Evolutionary conservation across 2,329 filamentous ascomycete species (phyloP).

Genomic region (Colletotrichum eremochloae): DNA sequence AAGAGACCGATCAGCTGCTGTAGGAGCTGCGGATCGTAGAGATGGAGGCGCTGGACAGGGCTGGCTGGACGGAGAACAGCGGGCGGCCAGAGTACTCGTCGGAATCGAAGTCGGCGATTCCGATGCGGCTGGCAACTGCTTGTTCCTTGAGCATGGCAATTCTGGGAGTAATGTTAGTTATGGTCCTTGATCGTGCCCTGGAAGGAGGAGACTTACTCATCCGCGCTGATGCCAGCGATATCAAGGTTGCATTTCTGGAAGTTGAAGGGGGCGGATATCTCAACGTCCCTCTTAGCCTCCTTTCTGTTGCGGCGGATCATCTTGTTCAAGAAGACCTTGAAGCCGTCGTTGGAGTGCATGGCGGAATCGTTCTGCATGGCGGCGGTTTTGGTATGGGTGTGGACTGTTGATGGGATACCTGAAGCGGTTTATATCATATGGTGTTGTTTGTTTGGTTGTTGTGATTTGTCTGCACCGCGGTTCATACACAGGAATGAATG

Average conservation of each 20-base stretch:
- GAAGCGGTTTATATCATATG: conserved; percentile 14
- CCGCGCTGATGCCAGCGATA: conserved; percentile 68
- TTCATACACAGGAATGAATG: conserved; percentile 13
- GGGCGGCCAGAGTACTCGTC: conserved; percentile 23
- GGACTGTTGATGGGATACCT: not conserved
- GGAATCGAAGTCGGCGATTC: conserved; percentile 54
- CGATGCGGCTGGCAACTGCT: conserved; percentile 63
- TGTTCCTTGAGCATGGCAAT: conserved; percentile 65
- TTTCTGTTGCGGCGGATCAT: conserved; percentile 60
- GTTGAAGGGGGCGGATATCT: conserved; percentile 71
- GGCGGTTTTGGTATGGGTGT: not conserved
- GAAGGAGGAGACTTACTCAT: conserved; percentile 64
- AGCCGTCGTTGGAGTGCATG: conserved; percentile 55
- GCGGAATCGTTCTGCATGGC: conserved; percentile 36
- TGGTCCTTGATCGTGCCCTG: not conserved
- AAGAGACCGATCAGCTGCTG: conserved; percentile 1
- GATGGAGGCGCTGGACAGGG: conserved; percentile 36
- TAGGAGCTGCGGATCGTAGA: conserved; percentile 37
- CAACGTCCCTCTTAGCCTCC: conserved; percentile 56
- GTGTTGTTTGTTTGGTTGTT: not conserved
- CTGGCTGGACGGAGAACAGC: conserved; percentile 35
- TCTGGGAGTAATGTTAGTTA: conserved; percentile 49
- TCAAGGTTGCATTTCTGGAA: conserved; percentile 67
- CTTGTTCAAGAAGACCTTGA: conserved; percentile 60
- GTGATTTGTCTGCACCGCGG: conserved; percentile 3